phyloP scores from a whole-genome alignment of 441 rosid species.

The Eutrema salsugineum region DNA sequence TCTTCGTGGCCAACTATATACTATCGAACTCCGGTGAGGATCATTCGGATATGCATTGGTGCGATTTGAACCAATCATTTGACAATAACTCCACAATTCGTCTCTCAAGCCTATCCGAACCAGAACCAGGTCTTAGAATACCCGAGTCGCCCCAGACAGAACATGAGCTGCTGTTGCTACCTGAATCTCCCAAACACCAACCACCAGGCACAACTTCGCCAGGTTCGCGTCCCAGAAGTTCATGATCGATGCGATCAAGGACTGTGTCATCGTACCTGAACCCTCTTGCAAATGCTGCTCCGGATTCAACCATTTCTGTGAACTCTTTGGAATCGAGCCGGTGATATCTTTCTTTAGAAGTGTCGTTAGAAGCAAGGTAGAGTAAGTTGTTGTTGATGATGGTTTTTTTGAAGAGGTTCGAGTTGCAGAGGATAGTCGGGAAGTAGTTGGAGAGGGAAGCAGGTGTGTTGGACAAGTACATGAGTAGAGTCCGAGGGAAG shows the following conservation, averaged over 20 bases:
- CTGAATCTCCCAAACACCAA: constrained; percentile 83
- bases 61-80: constrained; percentile 46
- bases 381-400: constrained; percentile 67
- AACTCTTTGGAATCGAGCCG: constrained; percentile 55
- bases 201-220: constrained; percentile 79
- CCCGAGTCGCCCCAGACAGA: constrained; percentile 88
- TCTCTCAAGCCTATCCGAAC: constrained; percentile 74
- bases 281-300: constrained; percentile 79
- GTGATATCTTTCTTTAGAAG: constrained; percentile 36
- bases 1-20: constrained; percentile 13
- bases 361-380: constrained; percentile 45
- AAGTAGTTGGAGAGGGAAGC: constrained; percentile 74
- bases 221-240: constrained; percentile 53
- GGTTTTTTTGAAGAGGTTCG: constrained; percentile 58
- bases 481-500: constrained; percentile 84
- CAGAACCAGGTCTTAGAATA: constrained; percentile 75
- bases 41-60: constrained; percentile 62
- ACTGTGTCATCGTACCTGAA: constrained; percentile 47
- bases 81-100: constrained; percentile 54
- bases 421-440: constrained; percentile 77
- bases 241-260: constrained; percentile 72
- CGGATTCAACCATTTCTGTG: constrained; percentile 60
- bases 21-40: neutral
- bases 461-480: constrained; percentile 88
- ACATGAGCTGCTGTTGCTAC: constrained; percentile 43